Evolutionary conservation across 208 protist genomes (phyloP).

Genomic region (Wallacemonas collosoma): DNA sequence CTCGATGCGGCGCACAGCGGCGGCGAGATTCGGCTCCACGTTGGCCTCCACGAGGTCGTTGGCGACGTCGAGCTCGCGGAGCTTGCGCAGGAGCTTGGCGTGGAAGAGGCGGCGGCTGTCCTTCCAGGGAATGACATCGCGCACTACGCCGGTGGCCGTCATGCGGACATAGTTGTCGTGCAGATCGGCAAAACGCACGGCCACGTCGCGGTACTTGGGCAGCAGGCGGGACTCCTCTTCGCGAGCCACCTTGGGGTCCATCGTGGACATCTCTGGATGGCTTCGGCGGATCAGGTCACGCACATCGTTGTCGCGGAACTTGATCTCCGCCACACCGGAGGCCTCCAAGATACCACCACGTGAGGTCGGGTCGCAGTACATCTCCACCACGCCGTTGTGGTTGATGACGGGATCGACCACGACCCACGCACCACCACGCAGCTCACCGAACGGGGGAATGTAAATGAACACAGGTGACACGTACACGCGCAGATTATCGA

Average conservation of each 20-base stretch:
- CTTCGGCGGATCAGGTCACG: slow-evolving; percentile 90
- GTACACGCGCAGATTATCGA: slow-evolving; percentile 97
- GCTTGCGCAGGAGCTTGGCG: slow-evolving; percentile 89
- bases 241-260: slow-evolving; percentile 43
- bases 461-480: slow-evolving; percentile 97
- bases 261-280: slow-evolving; percentile 57
- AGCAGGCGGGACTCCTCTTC: slow-evolving; percentile 62
- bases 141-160: slow-evolving; percentile 93
- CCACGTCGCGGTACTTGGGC: slow-evolving; percentile 94
- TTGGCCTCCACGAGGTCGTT: slow-evolving; percentile 50
- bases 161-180: slow-evolving; percentile 97
- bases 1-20: slow-evolving; percentile 50
- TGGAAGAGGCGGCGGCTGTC: slow-evolving; percentile 92
- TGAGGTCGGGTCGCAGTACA: slow-evolving; percentile 95
- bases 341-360: slow-evolving; percentile 97
- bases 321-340: slow-evolving; percentile 95
- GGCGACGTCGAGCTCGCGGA: slow-evolving; percentile 79
- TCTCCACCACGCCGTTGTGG: slow-evolving; percentile 95
- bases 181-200: slow-evolving; percentile 96
- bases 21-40: slow-evolving; percentile 29
- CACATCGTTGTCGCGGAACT: slow-evolving; percentile 94
- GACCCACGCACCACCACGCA: slow-evolving; percentile 98
- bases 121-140: slow-evolving; percentile 92
- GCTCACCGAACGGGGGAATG: slow-evolving; percentile 96
- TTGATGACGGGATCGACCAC: slow-evolving; percentile 98